Evolutionary conservation across 2,329 filamentous ascomycete genomes (phyloP).

Genomic region (Chaetomium strumarium): DNA sequence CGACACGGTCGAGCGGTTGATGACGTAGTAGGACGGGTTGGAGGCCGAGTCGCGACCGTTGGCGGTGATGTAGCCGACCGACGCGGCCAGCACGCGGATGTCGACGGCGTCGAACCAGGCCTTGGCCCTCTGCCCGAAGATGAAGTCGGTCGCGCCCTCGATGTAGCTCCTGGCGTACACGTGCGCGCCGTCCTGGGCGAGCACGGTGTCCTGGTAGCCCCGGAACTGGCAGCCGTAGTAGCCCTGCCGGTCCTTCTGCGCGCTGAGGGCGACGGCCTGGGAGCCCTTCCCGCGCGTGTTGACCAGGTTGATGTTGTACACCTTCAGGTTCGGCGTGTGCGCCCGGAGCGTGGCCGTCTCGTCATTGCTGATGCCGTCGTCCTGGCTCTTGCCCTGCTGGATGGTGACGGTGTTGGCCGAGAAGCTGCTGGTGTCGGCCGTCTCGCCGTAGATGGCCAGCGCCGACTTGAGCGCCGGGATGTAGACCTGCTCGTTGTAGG

Average conservation of each 20-base stretch:
- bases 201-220: conserved; percentile 47
- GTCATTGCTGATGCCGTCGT: conserved; percentile 47
- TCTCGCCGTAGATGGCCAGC: conserved; percentile 50
- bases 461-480: conserved; percentile 42
- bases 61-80: conserved; percentile 24
- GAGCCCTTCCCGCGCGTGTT: conserved; percentile 43
- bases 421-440: conserved; percentile 46
- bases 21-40: conserved; percentile 40
- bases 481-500: conserved; percentile 56
- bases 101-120: conserved; percentile 38
- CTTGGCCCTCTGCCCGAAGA: conserved; percentile 39
- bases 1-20: conserved; percentile 40
- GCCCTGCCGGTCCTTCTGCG: conserved; percentile 36
- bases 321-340: conserved; percentile 44
- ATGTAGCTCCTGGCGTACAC: conserved; percentile 41
- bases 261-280: conserved; percentile 43
- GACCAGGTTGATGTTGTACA: conserved; percentile 56
- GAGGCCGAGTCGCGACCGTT: conserved; percentile 35
- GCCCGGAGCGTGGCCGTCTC: conserved; percentile 41
- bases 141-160: conserved; percentile 45
- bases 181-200: conserved; percentile 42
- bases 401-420: conserved; percentile 52
- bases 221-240: conserved; percentile 42
- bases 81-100: conserved; percentile 12
- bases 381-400: conserved; percentile 40